Conservation (phyloP, 768 basidiomycete genomes). For the Mrakia blollopis region DNA sequence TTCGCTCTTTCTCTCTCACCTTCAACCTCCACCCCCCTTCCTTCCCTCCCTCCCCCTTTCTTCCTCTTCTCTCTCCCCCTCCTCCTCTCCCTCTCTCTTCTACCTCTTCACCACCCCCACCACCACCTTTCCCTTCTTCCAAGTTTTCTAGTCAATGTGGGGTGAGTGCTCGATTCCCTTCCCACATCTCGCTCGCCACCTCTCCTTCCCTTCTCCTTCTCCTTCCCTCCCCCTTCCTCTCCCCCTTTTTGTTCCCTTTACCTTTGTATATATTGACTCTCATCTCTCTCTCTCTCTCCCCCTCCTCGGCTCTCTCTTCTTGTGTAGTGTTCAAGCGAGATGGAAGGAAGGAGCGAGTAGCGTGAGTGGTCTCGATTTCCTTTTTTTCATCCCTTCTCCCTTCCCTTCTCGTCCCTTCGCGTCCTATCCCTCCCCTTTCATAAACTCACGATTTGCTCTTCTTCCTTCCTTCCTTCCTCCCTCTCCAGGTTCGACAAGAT, state of each 20-base stretch:
- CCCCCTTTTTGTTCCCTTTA: background rate
- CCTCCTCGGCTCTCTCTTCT: too few species aligned
- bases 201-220: background rate
- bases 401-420: background rate
- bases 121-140: background rate
- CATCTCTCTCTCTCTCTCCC: background rate
- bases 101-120: background rate
- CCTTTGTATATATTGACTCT: background rate
- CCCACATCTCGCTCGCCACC: background rate
- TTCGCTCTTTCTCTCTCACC: background rate
- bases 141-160: background rate
- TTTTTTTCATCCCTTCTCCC: background rate
- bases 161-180: background rate
- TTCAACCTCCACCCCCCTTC: background rate
- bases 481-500: conserved; percentile 44
- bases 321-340: conserved; percentile 9
- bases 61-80: background rate
- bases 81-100: background rate
- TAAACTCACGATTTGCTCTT: background rate
- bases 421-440: too few species aligned
- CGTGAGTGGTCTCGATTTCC: conserved; percentile 2
- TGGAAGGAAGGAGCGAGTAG: conserved; percentile 18
- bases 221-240: background rate
- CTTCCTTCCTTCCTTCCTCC: conserved; percentile 25
- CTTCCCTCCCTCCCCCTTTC: background rate